Percentiles rank a stretch among this genome's conserved stretches.
These are phyloP conservation scores for Cutaneotrichosporon arboriforme DNA, from an alignment of 1,284 basidiomycete genomes.

Conservation along the genomic window DNA sequence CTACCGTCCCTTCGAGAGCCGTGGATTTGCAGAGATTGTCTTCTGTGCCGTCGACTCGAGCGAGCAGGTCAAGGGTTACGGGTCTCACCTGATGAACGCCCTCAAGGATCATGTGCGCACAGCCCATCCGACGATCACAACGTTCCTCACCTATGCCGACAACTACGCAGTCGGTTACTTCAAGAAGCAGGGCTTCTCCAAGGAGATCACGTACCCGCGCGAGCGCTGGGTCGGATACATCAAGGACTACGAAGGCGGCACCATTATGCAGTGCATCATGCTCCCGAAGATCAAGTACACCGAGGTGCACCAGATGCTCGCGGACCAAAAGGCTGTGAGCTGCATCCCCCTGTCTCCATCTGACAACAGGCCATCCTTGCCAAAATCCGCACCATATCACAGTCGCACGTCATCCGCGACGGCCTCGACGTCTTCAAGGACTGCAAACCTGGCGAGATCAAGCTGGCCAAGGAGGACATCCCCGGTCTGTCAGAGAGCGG, in stretches of 20 bases:
- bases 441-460: conserved; percentile 37
- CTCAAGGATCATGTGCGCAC: conserved; percentile 88
- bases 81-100: conserved; percentile 98
- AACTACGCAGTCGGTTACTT: conserved; percentile 99
- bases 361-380: conserved; percentile 61
- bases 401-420: conserved; percentile 76
- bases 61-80: conserved; percentile 98
- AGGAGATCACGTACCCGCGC: conserved; percentile 87
- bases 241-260: conserved; percentile 99
- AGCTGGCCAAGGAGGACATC: conserved; percentile 56
- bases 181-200: conserved; percentile 97
- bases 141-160: conserved; percentile 97
- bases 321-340: conserved; percentile 69
- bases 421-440: conserved; percentile 74
- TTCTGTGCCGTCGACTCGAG: conserved; percentile 97
- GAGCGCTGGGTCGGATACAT: conserved; percentile 98
- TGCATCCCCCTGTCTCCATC: background rate
- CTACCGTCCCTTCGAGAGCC: conserved; percentile 90
- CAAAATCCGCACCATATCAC: conserved; percentile 84
- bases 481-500: conserved; percentile 87
- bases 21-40: conserved; percentile 96
- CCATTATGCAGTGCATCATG: conserved; percentile 98
- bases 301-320: conserved; percentile 70
- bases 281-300: conserved; percentile 85
- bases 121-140: conserved; percentile 73